Conservation (phyloP, 306 rosid species). For the Prunus mongolica region DNA sequence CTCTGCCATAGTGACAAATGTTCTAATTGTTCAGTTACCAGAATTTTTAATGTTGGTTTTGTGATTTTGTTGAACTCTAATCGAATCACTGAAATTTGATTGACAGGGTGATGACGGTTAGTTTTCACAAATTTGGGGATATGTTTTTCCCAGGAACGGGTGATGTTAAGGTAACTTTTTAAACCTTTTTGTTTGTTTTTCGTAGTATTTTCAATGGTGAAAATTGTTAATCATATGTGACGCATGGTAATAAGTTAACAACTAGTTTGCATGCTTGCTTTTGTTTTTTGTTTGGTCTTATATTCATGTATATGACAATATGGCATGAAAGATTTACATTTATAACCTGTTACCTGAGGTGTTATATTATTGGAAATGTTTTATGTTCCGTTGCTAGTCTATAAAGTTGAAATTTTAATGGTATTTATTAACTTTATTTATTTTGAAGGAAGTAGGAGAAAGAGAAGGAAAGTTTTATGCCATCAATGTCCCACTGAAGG, state of each 20-base stretch:
- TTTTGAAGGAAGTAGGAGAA: conserved; percentile 97
- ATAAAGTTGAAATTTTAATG: conserved; percentile 19
- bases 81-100: conserved; percentile 25
- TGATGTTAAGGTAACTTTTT: conserved; percentile 80
- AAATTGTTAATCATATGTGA: neutral
- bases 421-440: conserved; percentile 39
- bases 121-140: conserved; percentile 98
- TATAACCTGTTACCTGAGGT: neutral
- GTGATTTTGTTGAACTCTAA: conserved; percentile 17
- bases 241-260: neutral
- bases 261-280: neutral
- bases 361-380: neutral
- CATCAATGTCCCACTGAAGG: conserved; percentile 93
- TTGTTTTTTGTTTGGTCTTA: neutral
- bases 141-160: conserved; percentile 96
- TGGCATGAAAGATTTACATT: neutral
- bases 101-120: conserved; percentile 98
- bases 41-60: neutral
- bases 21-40: neutral
- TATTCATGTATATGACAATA: neutral
- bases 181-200: conserved; percentile 16
- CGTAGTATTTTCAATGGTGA: neutral
- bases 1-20: neutral
- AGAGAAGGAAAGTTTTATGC: conserved; percentile 98
- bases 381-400: neutral